These are phyloP conservation scores for Schizochytrium sp. DNA, from an alignment of 108 stramenopile species.

Conservation along the genomic window DNA sequence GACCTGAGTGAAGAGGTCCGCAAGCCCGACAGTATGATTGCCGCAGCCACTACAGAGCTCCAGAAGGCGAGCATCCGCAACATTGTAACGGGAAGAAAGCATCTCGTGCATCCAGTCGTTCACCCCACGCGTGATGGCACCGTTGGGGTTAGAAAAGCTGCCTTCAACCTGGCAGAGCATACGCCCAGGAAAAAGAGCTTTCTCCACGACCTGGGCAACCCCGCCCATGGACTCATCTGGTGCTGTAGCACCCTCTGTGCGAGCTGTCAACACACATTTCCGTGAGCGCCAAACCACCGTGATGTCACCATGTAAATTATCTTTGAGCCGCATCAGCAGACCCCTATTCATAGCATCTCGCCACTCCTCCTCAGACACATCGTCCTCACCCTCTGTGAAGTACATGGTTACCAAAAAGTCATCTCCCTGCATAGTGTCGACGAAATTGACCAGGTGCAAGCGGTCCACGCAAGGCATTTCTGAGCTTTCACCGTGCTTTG, in stretches of 20 bases:
- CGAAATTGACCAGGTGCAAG: slow-evolving; percentile 33
- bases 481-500: not conserved
- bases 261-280: not conserved
- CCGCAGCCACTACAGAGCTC: slow-evolving; percentile 48
- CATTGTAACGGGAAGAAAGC: not conserved
- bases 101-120: slow-evolving; percentile 17
- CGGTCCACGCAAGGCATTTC: not conserved
- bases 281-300: not conserved
- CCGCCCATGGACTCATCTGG: not conserved
- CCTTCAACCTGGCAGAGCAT: slow-evolving; percentile 17
- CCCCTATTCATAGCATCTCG: not conserved
- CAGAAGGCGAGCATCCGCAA: not conserved
- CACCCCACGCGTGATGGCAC: slow-evolving; percentile 18
- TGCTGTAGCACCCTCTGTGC: not conserved
- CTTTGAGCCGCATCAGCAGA: not conserved
- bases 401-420: slow-evolving; percentile 42
- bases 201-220: not conserved
- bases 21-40: slow-evolving; percentile 47
- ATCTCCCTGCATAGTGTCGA: not conserved
- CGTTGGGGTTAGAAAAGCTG: slow-evolving; percentile 59
- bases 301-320: not conserved
- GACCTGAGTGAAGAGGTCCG: slow-evolving; percentile 10
- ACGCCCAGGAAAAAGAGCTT: not conserved
- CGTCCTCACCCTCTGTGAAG: too few relatives aligned
- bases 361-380: not conserved